Evolutionary conservation across 495 filamentous ascomycete genomes (phyloP).

Genomic region (Penicillium macrosclerotiorum): DNA sequence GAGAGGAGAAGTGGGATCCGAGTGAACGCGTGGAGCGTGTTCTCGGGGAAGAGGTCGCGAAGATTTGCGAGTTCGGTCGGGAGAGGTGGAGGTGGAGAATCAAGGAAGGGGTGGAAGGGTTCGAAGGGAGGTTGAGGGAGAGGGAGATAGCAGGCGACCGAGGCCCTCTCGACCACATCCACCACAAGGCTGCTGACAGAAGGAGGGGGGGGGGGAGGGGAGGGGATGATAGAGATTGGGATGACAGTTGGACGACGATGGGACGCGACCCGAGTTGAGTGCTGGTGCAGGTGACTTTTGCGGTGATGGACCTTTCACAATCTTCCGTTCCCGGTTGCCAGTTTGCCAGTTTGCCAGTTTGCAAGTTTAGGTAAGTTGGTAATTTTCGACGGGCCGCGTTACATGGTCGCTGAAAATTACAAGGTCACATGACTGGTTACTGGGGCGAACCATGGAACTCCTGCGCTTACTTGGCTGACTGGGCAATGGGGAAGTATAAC

Average conservation of each 20-base stretch:
- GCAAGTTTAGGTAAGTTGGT: no score
- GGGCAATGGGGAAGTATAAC: no score
- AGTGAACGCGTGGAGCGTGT: constrained; percentile 11
- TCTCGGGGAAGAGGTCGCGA: constrained; percentile 12
- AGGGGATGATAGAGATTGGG: not conserved
- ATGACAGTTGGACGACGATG: not conserved
- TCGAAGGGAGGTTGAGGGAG: not conserved
- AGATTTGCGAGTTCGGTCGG: constrained; percentile 11
- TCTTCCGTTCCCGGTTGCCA: no score
- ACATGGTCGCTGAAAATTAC: constrained; percentile 6
- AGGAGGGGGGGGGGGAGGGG: not conserved
- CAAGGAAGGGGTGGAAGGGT: not conserved
- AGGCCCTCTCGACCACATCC: not conserved
- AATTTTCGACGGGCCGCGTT: no score
- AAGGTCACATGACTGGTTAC: not conserved
- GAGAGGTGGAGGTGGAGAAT: not conserved
- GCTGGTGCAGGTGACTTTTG: no score
- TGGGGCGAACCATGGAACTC: not conserved
- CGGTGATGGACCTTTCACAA: no score
- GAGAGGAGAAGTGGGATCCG: not conserved
- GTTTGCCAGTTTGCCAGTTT: no score
- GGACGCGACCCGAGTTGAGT: no score
- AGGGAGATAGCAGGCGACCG: constrained; percentile 6
- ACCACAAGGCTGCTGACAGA: not conserved
- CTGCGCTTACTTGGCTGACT: not conserved